Conservation (phyloP, 495 filamentous ascomycete genomes). For the Podospora bellae-mahoneyi region DNA sequence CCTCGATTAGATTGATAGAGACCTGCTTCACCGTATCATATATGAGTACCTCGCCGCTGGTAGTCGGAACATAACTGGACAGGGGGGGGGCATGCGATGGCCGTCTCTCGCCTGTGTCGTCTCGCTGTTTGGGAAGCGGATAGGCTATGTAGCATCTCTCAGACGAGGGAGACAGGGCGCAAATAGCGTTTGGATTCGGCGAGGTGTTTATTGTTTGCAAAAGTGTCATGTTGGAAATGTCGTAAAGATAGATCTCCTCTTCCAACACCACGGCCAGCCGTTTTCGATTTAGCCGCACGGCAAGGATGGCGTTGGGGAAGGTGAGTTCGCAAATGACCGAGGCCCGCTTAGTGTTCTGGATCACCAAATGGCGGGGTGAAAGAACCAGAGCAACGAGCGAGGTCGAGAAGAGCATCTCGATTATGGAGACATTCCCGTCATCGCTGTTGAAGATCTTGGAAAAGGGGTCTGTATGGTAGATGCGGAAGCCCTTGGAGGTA, state of each 20-base stretch:
- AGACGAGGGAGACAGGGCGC: constrained; percentile 88
- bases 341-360: constrained; percentile 95
- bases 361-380: constrained; percentile 84
- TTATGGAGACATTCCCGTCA: constrained; percentile 86
- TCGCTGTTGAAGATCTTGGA: constrained; percentile 88
- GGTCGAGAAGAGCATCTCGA: constrained; percentile 99
- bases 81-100: constrained; percentile 85
- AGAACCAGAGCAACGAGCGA: constrained; percentile 92
- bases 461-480: constrained; percentile 95
- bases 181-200: constrained; percentile 87
- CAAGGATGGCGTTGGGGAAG: constrained; percentile 89
- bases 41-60: constrained; percentile 87
- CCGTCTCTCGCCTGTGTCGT: constrained; percentile 52
- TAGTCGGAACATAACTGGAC: constrained; percentile 69
- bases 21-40: constrained; percentile 84
- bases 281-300: constrained; percentile 90
- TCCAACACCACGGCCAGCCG: constrained; percentile 89
- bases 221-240: constrained; percentile 96
- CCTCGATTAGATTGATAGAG: constrained; percentile 89
- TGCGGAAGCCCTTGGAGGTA: constrained; percentile 86
- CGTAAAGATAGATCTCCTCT: constrained; percentile 94
- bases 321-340: constrained; percentile 98
- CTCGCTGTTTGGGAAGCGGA: constrained; percentile 77
- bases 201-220: constrained; percentile 87
- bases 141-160: constrained; percentile 94